Base-by-base conservation (phyloP, 768 basidiomycete genomes). In the Rhodotorula graminis region DNA sequence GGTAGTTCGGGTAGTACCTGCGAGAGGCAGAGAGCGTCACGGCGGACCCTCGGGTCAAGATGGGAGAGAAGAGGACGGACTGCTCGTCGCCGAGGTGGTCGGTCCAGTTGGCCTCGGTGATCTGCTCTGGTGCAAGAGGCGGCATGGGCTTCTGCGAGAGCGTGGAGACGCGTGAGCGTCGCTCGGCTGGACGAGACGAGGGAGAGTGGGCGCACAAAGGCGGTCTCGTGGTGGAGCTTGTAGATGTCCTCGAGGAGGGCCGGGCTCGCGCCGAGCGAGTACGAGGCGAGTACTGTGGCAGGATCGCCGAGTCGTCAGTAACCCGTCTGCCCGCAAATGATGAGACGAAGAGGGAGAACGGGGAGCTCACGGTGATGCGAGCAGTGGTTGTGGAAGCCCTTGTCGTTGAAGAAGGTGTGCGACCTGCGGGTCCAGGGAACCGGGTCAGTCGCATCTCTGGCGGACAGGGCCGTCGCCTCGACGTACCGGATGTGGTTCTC, bases 1-100 rank as follows among this genome's bases (percentile, higher is more conserved):
- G 72, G 65, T 76, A 79, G 60, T 76, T 72, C 8, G 77, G 72
- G 68, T 79, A 79, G 49, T 67, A 75, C 27, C 77, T 78, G 65
- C n/a, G 5, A 37, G 37, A 37, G 37, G 37, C 9, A 37, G n/a
- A n/a, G n/a, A n/a, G n/a, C n/a, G n/a, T n/a, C n/a, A n/a, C n/a
- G n/a, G n/a, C n/a, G n/a, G n/a, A n/a, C n/a, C n/a, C n/a, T n/a
- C 37, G 18, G 16, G 25, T 19, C n/a, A 49, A 11, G 15, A 27
- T 31, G 7, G 44, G 25, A n/a, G n/a, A n/a, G n/a, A n/a, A 23
- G 57, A 23, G 37, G 31, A 37, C 68, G 44, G 14, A 76, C 74
- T 59, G 60, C 46, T 73, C 69, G 44, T 74, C 70, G 4, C 72
- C 75, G 11, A 76, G 67, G 52, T 69, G 59, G 3, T 73, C 63